These are phyloP conservation scores for Rhododendron kiyosumense DNA, from an alignment of 148 eudicot species.

Conservation along the genomic window DNA sequence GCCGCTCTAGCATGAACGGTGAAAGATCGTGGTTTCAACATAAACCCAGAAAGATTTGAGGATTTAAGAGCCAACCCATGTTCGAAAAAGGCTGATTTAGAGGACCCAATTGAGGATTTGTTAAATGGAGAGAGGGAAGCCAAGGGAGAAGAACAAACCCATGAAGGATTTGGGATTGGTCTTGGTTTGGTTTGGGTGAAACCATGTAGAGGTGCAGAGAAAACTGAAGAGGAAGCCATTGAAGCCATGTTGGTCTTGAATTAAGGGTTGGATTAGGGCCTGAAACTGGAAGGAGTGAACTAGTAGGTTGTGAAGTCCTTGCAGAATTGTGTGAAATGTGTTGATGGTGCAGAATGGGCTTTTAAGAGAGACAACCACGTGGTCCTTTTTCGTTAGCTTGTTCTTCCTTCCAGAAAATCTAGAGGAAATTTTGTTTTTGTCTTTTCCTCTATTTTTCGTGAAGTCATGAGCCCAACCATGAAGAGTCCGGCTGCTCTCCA, in stretches of 20 bases:
- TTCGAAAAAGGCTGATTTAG: conserved; percentile 40
- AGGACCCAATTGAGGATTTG: conserved; percentile 32
- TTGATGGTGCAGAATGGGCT: not conserved
- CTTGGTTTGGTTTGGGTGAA: conserved; percentile 13
- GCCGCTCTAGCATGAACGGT: conserved; percentile 64
- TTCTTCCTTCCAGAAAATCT: not conserved
- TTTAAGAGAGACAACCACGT: not conserved
- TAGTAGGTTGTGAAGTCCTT: not conserved
- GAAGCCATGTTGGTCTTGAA: conserved; percentile 11
- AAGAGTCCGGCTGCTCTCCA: no score
- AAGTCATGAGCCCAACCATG: no score
- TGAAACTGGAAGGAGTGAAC: not conserved
- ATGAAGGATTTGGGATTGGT: not conserved
- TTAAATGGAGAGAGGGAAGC: conserved; percentile 23
- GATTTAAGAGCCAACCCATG: conserved; percentile 43
- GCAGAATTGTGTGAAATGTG: not conserved
- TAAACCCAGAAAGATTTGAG: conserved; percentile 37
- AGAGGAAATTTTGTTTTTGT: no score
- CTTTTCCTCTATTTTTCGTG: no score
- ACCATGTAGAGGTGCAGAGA: conserved; percentile 29
- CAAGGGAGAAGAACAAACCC: conserved; percentile 12
- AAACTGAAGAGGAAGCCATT: conserved; percentile 50
- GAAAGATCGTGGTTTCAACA: conserved; percentile 29
- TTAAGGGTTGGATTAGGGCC: conserved; percentile 1
- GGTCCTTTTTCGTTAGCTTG: not conserved